These are phyloP conservation scores for Coniferiporia sulphurascens DNA, from an alignment of 1,284 basidiomycete genomes.

Conservation along the genomic window DNA sequence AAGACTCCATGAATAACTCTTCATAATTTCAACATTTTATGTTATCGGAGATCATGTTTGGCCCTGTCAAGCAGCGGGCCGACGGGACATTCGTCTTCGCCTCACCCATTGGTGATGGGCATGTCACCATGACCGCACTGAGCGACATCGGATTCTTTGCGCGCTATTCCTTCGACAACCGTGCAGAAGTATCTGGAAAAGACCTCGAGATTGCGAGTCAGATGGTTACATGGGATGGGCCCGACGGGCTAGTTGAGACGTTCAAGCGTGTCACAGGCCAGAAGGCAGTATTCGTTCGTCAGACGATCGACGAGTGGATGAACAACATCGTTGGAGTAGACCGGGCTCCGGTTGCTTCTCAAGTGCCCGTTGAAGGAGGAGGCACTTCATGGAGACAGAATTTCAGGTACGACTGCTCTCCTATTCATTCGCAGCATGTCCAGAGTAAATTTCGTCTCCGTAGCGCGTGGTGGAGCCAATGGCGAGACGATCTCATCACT, in stretches of 20 bases:
- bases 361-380: neutral
- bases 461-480: constrained; percentile 35
- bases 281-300: constrained; percentile 34
- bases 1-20: neutral
- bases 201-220: constrained; percentile 41
- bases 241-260: constrained; percentile 29
- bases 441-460: neutral
- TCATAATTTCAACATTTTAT: neutral
- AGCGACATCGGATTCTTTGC: constrained; percentile 43
- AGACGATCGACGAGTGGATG: constrained; percentile 39
- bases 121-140: constrained; percentile 41
- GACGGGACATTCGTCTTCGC: constrained; percentile 45
- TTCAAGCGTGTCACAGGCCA: constrained; percentile 43
- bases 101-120: constrained; percentile 33
- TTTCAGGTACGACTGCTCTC: constrained; percentile 28
- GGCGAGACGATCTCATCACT: constrained; percentile 37
- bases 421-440: no score
- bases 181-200: constrained; percentile 33
- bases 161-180: constrained; percentile 43
- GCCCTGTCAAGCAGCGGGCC: constrained; percentile 33
- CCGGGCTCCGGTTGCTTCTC: constrained; percentile 28
- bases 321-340: constrained; percentile 31
- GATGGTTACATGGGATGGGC: constrained; percentile 38
- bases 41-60: constrained; percentile 16
- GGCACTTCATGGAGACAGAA: constrained; percentile 31